phyloP scores from a whole-genome alignment of 768 basidiomycete species.

The Psilocybe cubensis region DNA sequence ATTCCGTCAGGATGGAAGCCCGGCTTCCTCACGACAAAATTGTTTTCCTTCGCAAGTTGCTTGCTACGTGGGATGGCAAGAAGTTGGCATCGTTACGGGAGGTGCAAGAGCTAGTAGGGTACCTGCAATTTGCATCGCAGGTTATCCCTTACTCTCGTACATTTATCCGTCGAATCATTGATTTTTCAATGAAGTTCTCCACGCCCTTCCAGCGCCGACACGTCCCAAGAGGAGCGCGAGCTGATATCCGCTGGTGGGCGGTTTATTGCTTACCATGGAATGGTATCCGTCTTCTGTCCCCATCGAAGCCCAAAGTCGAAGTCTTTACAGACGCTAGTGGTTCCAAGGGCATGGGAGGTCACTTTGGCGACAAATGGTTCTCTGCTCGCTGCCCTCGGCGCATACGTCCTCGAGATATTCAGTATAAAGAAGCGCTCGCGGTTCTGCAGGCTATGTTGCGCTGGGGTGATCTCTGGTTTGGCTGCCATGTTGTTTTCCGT shows the following conservation, averaged over 20 bases:
- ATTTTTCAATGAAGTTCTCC: slow-evolving; percentile 30
- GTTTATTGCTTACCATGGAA: slow-evolving; percentile 31
- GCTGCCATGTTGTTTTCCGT: slow-evolving; percentile 29
- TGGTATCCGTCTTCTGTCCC: slow-evolving; percentile 24
- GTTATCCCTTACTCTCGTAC: slow-evolving; percentile 33
- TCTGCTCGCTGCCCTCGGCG: slow-evolving; percentile 23
- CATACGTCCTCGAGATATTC: slow-evolving; percentile 27
- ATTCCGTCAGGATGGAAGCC: slow-evolving; percentile 32
- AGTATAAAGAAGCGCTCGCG: slow-evolving; percentile 36
- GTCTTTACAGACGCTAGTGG: slow-evolving; percentile 38
- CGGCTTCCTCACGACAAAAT: slow-evolving; percentile 36
- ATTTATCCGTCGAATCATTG: slow-evolving; percentile 29
- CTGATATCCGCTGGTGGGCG: slow-evolving; percentile 36
- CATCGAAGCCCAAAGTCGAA: slow-evolving; percentile 8
- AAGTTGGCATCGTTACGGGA: slow-evolving; percentile 23
- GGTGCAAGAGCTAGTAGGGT: slow-evolving; percentile 34
- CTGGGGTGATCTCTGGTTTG: slow-evolving; percentile 28
- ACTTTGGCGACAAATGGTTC: slow-evolving; percentile 28
- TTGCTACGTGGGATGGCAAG: slow-evolving; percentile 25
- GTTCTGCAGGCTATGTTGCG: slow-evolving; percentile 32
- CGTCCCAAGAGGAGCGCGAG: slow-evolving; percentile 21
- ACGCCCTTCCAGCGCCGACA: slow-evolving; percentile 20
- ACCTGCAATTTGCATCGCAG: slow-evolving; percentile 35
- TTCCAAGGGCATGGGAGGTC: slow-evolving; percentile 30
- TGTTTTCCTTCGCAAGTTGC: slow-evolving; percentile 21